phyloP scores from a whole-genome alignment of 2,329 filamentous ascomycete genomes.

The Fusarium fujikuroi region DNA sequence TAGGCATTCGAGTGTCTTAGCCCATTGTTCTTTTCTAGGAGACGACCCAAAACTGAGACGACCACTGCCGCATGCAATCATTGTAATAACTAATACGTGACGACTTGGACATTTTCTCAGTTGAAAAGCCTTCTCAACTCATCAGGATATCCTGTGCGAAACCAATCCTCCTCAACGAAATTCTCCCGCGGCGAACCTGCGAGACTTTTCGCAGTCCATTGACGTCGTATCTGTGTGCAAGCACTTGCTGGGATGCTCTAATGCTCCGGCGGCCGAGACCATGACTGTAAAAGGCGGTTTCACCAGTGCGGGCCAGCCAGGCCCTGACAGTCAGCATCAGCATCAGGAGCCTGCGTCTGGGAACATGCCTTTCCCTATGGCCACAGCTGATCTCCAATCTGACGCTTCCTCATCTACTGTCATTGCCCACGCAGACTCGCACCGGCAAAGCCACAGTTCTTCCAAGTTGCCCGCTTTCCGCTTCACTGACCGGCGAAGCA shows the following conservation, averaged over 20 bases:
- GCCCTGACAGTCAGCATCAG: slow-evolving; percentile 35
- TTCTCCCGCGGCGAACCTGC: neutral
- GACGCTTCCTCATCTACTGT: slow-evolving; percentile 24
- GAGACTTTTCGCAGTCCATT: slow-evolving; percentile 9
- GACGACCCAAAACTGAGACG: slow-evolving; percentile 26
- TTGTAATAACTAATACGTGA: slow-evolving; percentile 30
- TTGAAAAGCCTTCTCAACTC: slow-evolving; percentile 1
- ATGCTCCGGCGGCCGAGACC: slow-evolving; percentile 37
- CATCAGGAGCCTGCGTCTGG: slow-evolving; percentile 10
- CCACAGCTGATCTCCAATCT: slow-evolving; percentile 25
- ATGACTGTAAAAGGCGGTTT: slow-evolving; percentile 47
- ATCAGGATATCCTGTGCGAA: neutral
- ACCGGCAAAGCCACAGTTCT: slow-evolving; percentile 64
- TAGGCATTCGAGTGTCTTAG: slow-evolving; percentile 34
- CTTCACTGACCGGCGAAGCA: slow-evolving; percentile 59
- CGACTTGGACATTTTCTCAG: neutral
- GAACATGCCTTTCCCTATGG: slow-evolving; percentile 17
- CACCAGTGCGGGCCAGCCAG: slow-evolving; percentile 43
- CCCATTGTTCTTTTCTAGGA: slow-evolving; percentile 24
- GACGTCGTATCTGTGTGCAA: slow-evolving; percentile 34
- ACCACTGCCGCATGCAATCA: slow-evolving; percentile 23
- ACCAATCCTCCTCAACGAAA: neutral
- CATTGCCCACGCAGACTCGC: slow-evolving; percentile 51
- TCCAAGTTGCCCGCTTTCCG: slow-evolving; percentile 67
- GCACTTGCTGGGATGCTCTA: slow-evolving; percentile 44